These are phyloP conservation scores for Ophiostoma ulmi DNA, from an alignment of 2,329 filamentous ascomycete genomes.

Conservation along the genomic window DNA sequence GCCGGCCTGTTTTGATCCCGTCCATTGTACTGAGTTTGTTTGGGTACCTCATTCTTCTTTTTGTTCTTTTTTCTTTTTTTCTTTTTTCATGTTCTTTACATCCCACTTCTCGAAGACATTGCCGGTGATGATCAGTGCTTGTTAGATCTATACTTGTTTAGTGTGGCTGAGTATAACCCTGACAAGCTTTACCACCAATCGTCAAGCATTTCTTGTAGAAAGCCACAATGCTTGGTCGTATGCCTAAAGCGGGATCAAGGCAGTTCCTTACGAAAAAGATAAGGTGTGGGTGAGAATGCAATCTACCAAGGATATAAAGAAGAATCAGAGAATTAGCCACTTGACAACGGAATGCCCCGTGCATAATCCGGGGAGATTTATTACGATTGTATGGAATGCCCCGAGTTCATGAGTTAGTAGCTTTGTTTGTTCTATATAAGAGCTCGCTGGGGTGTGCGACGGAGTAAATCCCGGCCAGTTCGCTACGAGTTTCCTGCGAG, in stretches of 20 bases:
- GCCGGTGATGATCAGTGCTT: too few species aligned
- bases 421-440: too few species aligned
- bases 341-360: background rate
- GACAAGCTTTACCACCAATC: background rate
- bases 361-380: background rate
- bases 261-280: background rate
- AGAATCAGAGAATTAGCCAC: background rate
- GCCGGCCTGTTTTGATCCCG: background rate
- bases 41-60: background rate
- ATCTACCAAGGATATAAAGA: background rate
- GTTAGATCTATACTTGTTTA: too few species aligned
- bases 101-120: background rate
- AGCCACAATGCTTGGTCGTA: background rate
- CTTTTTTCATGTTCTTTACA: background rate
- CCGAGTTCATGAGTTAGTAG: background rate
- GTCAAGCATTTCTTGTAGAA: background rate
- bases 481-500: background rate
- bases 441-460: too few species aligned
- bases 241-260: background rate
- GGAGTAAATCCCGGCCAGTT: too few species aligned
- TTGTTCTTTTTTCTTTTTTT: background rate
- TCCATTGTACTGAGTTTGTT: background rate
- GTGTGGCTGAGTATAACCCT: background rate
- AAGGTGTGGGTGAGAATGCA: slow-evolving; percentile 3
- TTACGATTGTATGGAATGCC: background rate